These are phyloP conservation scores for Ophiostoma quercus DNA, from an alignment of 2,329 filamentous ascomycete genomes.

Conservation along the genomic window DNA sequence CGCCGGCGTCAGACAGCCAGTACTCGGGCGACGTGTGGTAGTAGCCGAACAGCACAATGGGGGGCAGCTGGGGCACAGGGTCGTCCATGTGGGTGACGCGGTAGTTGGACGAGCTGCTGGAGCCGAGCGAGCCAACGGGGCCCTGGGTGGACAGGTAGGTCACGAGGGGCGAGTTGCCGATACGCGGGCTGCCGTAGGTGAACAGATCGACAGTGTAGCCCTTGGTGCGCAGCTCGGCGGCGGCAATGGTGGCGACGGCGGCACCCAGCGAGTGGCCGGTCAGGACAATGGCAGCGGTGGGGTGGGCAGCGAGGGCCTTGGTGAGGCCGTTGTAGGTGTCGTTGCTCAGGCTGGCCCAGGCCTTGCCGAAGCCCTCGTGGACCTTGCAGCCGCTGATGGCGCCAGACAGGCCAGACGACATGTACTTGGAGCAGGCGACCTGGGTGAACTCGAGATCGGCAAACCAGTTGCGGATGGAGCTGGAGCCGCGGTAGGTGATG, in stretches of 20 bases:
- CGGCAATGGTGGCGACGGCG: conserved; percentile 57
- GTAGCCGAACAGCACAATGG: conserved; percentile 52
- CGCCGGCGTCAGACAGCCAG: conserved; percentile 46
- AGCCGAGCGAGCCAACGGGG: conserved; percentile 23
- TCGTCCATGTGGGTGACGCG: conserved; percentile 64
- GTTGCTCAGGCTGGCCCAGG: conserved; percentile 51
- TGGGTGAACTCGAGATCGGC: conserved; percentile 46
- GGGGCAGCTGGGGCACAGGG: conserved; percentile 62
- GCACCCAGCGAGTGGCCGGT: conserved; percentile 66
- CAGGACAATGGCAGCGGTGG: conserved; percentile 43
- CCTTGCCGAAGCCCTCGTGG: conserved; percentile 55
- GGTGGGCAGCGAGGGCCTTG: conserved; percentile 35
- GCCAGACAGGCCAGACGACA: not conserved
- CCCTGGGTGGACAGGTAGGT: conserved; percentile 49
- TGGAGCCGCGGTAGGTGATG: conserved; percentile 55
- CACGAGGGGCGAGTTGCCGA: conserved; percentile 54
- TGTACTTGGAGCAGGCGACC: conserved; percentile 32
- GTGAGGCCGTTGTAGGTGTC: conserved; percentile 42
- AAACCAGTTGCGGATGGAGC: conserved; percentile 57
- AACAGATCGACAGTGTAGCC: conserved; percentile 52
- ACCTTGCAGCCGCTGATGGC: conserved; percentile 42
- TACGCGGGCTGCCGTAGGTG: conserved; percentile 62
- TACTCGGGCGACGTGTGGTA: conserved; percentile 66
- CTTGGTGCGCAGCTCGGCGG: conserved; percentile 48
- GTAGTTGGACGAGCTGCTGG: conserved; percentile 44